Percentiles rank a stretch among this genome's conserved stretches.
Conservation (phyloP, 1,284 basidiomycete species). For the Heterobasidion irregulare region DNA sequence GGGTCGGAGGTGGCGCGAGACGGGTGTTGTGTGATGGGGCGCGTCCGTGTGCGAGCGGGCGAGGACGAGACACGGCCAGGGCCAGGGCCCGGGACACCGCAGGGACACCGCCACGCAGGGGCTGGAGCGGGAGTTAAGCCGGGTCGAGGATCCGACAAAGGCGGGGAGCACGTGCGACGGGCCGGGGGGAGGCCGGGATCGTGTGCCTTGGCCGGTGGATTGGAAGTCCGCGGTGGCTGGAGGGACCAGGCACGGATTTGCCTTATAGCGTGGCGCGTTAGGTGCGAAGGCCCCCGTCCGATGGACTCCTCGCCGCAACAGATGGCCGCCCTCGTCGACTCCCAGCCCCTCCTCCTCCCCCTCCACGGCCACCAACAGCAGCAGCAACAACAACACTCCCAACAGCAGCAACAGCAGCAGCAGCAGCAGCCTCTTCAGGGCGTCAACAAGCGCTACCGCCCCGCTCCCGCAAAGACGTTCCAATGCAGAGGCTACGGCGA, state of each 20-base stretch:
- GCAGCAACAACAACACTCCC: background rate
- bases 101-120: background rate
- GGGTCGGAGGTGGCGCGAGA: background rate
- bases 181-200: background rate
- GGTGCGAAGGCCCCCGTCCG: background rate
- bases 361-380: background rate
- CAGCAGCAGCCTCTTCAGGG: constrained; percentile 8
- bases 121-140: background rate
- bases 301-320: background rate
- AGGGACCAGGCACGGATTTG: constrained; percentile 1
- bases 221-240: background rate
- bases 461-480: constrained; percentile 84
- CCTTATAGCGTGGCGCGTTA: background rate
- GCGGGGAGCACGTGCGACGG: background rate
- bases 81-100: background rate
- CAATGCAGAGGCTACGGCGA: constrained; percentile 93
- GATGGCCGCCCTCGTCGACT: constrained; percentile 5
- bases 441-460: constrained; percentile 59
- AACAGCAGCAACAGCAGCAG: constrained; percentile 2
- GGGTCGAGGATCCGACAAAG: background rate
- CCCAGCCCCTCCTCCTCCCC: constrained; percentile 4
- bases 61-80: background rate
- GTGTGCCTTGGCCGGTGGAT: background rate
- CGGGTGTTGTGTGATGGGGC: background rate
- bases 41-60: background rate